These are phyloP conservation scores for Leccinum glutinopallens DNA, from an alignment of 1,284 basidiomycete species.

Conservation along the genomic window DNA sequence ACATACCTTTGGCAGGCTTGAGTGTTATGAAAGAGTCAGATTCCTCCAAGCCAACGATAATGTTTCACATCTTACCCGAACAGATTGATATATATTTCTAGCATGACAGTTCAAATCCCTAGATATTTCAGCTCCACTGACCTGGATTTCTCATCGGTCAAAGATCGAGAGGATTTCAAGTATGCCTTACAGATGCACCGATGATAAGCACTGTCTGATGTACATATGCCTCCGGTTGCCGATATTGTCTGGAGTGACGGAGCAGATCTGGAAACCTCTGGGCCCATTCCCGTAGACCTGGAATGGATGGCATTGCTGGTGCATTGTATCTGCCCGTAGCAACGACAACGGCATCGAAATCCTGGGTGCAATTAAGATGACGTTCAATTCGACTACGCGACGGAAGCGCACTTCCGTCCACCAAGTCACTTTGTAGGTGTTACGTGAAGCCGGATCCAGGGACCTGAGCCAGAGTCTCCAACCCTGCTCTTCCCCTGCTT, in stretches of 20 bases:
- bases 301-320: conserved; percentile 22
- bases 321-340: conserved; percentile 19
- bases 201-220: conserved; percentile 49
- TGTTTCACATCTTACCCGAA: conserved; percentile 14
- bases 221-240: conserved; percentile 41
- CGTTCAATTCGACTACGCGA: neutral
- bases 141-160: conserved; percentile 6
- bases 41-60: neutral
- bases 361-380: conserved; percentile 6
- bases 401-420: conserved; percentile 21
- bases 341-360: conserved; percentile 25
- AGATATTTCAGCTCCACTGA: conserved; percentile 20
- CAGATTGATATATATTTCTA: conserved; percentile 17
- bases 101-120: conserved; percentile 20
- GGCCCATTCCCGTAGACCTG: conserved; percentile 36
- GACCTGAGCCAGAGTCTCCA: conserved; percentile 43
- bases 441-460: conserved; percentile 31
- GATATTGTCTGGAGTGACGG: conserved; percentile 48
- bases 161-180: neutral
- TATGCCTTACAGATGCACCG: conserved; percentile 35
- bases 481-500: conserved; percentile 35
- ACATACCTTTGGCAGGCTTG: conserved; percentile 15
- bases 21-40: neutral
- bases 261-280: conserved; percentile 39
- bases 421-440: conserved; percentile 32